These are phyloP conservation scores for Penicillium aurantiogriseum DNA, from an alignment of 2,329 filamentous ascomycete species.

Conservation along the genomic window DNA sequence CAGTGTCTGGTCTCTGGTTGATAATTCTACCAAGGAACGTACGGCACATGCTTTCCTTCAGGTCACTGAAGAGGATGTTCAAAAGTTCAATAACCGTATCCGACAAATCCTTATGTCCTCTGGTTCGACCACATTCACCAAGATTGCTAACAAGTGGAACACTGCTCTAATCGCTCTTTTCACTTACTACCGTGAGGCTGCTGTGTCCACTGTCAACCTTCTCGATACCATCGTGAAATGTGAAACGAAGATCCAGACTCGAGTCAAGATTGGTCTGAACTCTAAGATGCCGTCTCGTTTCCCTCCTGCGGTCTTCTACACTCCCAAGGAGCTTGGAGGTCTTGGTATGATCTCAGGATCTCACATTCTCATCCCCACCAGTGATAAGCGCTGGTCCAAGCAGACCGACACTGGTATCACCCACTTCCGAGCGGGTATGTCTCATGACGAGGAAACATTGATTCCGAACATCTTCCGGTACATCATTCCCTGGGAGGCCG, in stretches of 20 bases:
- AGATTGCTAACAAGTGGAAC: constrained; percentile 99
- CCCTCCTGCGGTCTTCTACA: constrained; percentile 97
- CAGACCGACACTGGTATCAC: constrained; percentile 97
- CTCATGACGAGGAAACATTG: constrained; percentile 93
- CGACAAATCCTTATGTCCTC: constrained; percentile 99
- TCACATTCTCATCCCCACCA: constrained; percentile 94
- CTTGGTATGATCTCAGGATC: constrained; percentile 98
- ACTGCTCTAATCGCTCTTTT: constrained; percentile 95
- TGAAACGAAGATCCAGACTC: constrained; percentile 98
- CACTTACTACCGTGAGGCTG: constrained; percentile 97
- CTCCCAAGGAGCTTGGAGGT: constrained; percentile 94
- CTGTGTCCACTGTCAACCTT: constrained; percentile 89
- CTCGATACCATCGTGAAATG: constrained; percentile 99
- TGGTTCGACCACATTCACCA: constrained; percentile 98
- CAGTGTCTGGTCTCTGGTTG: constrained; percentile 95
- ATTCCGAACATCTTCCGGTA: constrained; percentile 99
- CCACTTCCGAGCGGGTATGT: constrained; percentile 97
- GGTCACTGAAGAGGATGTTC: constrained; percentile 95
- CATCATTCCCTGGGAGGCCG: constrained; percentile 98
- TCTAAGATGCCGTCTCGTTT: constrained; percentile 99
- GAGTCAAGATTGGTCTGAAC: constrained; percentile 97
- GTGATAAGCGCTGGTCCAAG: constrained; percentile 97
- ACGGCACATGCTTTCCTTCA: constrained; percentile 97
- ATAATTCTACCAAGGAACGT: constrained; percentile 94
- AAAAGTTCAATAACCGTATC: constrained; percentile 99